Evolutionary conservation across 441 rosid genomes (phyloP).

Genomic region (Brassica balearica): DNA sequence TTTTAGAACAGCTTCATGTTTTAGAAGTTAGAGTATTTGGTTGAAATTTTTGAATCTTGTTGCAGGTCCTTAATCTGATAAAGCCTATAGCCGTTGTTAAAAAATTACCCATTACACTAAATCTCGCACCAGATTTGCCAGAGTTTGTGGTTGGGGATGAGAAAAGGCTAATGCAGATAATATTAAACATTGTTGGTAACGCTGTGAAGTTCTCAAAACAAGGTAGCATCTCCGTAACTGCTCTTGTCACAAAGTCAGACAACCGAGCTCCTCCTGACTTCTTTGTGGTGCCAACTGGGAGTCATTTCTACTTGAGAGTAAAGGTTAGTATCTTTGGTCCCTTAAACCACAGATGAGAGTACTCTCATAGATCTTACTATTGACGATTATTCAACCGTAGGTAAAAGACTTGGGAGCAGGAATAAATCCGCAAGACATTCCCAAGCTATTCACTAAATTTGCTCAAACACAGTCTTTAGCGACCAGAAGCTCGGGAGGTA

Average conservation of each 20-base stretch:
- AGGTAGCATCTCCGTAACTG: slow-evolving; percentile 74
- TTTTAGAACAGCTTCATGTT: neutral
- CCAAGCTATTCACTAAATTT: slow-evolving; percentile 88
- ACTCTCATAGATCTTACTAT: slow-evolving; percentile 23
- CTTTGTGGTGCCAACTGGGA: slow-evolving; percentile 64
- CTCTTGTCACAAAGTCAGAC: slow-evolving; percentile 76
- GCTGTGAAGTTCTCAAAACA: slow-evolving; percentile 96
- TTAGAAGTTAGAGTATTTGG: slow-evolving; percentile 1
- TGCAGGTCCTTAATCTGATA: slow-evolving; percentile 83
- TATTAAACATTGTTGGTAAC: slow-evolving; percentile 88
- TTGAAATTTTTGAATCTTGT: slow-evolving; percentile 33
- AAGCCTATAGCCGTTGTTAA: slow-evolving; percentile 94
- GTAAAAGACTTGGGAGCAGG: slow-evolving; percentile 93
- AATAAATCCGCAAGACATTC: slow-evolving; percentile 83
- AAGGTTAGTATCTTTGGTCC: slow-evolving; percentile 63
- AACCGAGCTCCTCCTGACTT: slow-evolving; percentile 74
- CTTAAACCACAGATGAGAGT: slow-evolving; percentile 15
- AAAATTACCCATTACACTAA: slow-evolving; percentile 69
- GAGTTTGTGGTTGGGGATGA: slow-evolving; percentile 91
- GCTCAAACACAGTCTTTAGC: slow-evolving; percentile 76
- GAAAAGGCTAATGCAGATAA: slow-evolving; percentile 86
- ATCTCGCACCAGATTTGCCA: slow-evolving; percentile 87
- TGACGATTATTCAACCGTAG: slow-evolving; percentile 43
- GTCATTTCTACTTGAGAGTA: slow-evolving; percentile 81
- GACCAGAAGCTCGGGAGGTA: slow-evolving; percentile 75